Evolutionary conservation across 2,329 filamentous ascomycete genomes (phyloP), one percentile per base, ranked within the genome.

Genomic region (Monosporascus sp.): DNA sequence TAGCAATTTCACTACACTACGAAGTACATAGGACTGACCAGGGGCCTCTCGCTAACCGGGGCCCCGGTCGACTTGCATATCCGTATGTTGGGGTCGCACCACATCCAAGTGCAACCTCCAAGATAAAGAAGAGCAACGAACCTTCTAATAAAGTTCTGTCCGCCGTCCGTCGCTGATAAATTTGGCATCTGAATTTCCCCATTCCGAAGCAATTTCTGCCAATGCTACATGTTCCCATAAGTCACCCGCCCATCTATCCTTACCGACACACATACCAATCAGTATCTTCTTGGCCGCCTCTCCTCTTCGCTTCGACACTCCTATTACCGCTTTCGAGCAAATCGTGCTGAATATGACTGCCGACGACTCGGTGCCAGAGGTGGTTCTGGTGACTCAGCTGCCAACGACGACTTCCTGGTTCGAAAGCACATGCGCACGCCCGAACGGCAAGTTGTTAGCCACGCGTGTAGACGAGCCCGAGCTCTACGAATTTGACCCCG

Each of bases 401-500:
- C 65, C 65, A 15, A 65, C 65, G 25, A 15, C 27, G 2, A 62
- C 67, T 41, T 61, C 62, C 11, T 67, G 65, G 64, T 66, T 67
- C 49, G 65, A 68, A 48, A 62, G 63, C 7, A 59, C 67, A 51
- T 58, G 58, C 22, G 35, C 63, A 20, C 64, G 65, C 1, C 65
- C 65, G n/a, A 64, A 66, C 51, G 65, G 65, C 53, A 61, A 59
- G 15, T 58, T 67, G 18, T 51, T 68, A 11, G 59, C 61, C 15
- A 53, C 65, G 25, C 63, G 65, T 44, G 46, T 67, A 35, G 65
- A 68, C 55, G 53, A 63, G 50, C 64, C 65, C 14, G 63, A 67
- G 46, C 52, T 68, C 3, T 68, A 67, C 56, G 64, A 59, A 50
- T 63, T 66, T 27, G 45, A 60, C 17, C 54, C 63, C 35, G 62